These are phyloP conservation scores for Rhizoclosmatium globosum DNA, from an alignment of 192 early-diverging fungal species.

Conservation along the genomic window DNA sequence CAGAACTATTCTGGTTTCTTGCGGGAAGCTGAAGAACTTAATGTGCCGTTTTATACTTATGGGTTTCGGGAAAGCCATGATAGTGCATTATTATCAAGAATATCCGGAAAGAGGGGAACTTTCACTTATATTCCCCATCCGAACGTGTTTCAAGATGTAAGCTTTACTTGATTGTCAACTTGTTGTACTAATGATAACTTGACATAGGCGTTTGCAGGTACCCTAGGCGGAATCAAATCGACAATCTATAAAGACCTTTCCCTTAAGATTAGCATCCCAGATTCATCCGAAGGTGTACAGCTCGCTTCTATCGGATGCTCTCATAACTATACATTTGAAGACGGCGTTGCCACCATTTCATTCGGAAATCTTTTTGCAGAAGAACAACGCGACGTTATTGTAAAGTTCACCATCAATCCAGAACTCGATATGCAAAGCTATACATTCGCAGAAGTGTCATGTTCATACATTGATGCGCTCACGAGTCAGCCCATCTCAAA, in stretches of 20 bases:
- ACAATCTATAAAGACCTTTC: conserved; percentile 11
- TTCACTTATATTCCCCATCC: conserved; percentile 28
- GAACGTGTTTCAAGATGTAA: conserved; percentile 23
- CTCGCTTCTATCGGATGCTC: not conserved
- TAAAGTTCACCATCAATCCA: not conserved
- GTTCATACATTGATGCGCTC: not conserved
- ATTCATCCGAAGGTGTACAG: not conserved
- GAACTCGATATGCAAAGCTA: not conserved
- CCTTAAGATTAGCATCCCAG: not conserved
- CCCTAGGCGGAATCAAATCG: conserved; percentile 25
- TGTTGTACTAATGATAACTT: not conserved
- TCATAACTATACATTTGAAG: not conserved
- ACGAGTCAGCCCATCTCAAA: not conserved
- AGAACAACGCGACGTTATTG: conserved; percentile 33
- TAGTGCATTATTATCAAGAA: not conserved
- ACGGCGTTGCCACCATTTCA: not conserved
- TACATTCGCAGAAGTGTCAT: no score
- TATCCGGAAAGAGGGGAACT: conserved; percentile 22
- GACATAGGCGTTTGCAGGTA: conserved; percentile 8
- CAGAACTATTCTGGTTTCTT: conserved; percentile 3
- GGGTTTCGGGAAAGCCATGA: conserved; percentile 33
- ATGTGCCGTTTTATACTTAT: conserved; percentile 28
- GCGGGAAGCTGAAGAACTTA: not conserved
- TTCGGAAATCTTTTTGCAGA: conserved; percentile 36
- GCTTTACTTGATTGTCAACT: not conserved